These are phyloP conservation scores for Fagopyrum esculentum DNA, from an alignment of 148 eudicot genomes.

Conservation along the genomic window DNA sequence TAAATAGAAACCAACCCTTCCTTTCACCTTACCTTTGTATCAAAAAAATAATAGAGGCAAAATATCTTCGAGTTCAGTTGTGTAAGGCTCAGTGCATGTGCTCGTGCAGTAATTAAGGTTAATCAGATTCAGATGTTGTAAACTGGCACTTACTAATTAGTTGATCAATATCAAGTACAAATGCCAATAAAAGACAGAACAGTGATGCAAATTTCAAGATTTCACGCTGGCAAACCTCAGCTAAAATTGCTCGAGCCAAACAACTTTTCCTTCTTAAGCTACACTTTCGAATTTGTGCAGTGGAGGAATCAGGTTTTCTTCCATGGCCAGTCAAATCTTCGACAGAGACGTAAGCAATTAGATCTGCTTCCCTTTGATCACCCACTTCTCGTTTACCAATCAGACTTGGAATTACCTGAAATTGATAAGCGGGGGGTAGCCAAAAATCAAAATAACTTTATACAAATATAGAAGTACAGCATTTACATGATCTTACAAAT, in stretches of 20 bases:
- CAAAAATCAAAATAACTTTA: neutral
- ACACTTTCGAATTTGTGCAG: constrained; percentile 58
- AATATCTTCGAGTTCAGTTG: neutral
- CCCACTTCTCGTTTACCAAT: constrained; percentile 22
- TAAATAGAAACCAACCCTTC: neutral
- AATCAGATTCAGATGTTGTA: no score
- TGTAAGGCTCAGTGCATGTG: neutral
- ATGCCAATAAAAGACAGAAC: neutral
- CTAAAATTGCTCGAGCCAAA: constrained; percentile 35
- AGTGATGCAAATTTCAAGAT: neutral
- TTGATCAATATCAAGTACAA: neutral
- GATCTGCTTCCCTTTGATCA: constrained; percentile 31
- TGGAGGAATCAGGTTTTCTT: constrained; percentile 17
- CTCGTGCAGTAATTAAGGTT: neutral
- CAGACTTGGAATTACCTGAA: constrained; percentile 71
- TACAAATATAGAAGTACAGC: neutral
- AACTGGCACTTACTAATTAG: neutral
- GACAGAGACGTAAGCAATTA: constrained; percentile 62
- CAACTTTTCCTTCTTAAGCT: constrained; percentile 48
- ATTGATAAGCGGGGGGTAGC: neutral
- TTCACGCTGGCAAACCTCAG: constrained; percentile 47
- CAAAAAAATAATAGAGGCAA: neutral
- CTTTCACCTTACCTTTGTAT: no score
- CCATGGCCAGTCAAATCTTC: constrained; percentile 29
- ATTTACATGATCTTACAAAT: neutral